phyloP scores from a whole-genome alignment of 164 flowering plant species.

The Umbilicus rupestris region DNA sequence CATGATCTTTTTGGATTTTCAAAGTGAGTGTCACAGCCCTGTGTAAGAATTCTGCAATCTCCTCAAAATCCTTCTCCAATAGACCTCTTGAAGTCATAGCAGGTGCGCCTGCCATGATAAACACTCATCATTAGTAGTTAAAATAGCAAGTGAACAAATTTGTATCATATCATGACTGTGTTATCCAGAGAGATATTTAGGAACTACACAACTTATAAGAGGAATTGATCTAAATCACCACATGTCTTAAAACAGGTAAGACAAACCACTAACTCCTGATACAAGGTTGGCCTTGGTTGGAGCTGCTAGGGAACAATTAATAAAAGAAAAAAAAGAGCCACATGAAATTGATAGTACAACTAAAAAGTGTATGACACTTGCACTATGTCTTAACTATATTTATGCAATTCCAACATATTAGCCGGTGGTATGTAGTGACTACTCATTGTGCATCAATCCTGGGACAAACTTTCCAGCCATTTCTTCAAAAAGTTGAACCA shows the following conservation, averaged over 20 bases:
- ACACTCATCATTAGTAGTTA: background rate
- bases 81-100: slow-evolving; percentile 99
- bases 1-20: slow-evolving; percentile 74
- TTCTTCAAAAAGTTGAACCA: background rate
- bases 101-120: slow-evolving; percentile 59
- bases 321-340: background rate
- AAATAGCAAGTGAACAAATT: no score
- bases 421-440: background rate
- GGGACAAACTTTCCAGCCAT: background rate
- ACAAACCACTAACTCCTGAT: background rate
- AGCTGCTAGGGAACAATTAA: background rate
- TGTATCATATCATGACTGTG: no score
- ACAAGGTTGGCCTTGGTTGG: background rate
- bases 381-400: no score
- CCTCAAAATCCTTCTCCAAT: slow-evolving; percentile 96
- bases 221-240: no score
- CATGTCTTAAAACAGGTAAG: background rate
- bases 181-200: no score
- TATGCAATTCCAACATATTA: background rate
- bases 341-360: background rate
- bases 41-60: slow-evolving; percentile 94
- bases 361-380: background rate
- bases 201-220: no score
- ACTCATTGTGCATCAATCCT: no score
- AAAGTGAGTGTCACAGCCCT: slow-evolving; percentile 69